These are phyloP conservation scores for Volvariella volvacea DNA, from an alignment of 1,284 basidiomycete species.

Conservation along the genomic window DNA sequence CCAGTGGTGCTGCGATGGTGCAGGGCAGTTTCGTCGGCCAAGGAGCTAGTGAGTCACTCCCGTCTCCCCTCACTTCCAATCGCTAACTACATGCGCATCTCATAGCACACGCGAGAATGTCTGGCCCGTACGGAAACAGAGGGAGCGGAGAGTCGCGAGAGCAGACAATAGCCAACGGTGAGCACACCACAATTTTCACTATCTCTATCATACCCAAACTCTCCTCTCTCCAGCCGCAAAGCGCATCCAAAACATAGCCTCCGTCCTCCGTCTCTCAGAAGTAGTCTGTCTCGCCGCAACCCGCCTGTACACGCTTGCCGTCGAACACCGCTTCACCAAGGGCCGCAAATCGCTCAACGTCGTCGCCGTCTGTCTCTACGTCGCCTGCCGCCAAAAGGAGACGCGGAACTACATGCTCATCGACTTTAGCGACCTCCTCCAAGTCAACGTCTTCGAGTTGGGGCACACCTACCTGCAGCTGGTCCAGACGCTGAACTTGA, in stretches of 20 bases:
- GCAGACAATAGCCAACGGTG: slow-evolving; percentile 85
- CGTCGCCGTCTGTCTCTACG: slow-evolving; percentile 92
- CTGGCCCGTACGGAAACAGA: slow-evolving; percentile 73
- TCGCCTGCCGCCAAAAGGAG: slow-evolving; percentile 90
- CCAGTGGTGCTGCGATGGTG: slow-evolving; percentile 89
- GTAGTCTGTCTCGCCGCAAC: slow-evolving; percentile 78
- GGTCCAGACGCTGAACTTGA: slow-evolving; percentile 84
- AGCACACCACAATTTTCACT: slow-evolving; percentile 13
- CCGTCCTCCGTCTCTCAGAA: slow-evolving; percentile 73
- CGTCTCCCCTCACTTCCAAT: not conserved
- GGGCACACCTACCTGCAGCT: slow-evolving; percentile 96
- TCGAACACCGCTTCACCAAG: slow-evolving; percentile 91
- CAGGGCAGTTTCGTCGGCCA: slow-evolving; percentile 93
- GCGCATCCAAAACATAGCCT: slow-evolving; percentile 79
- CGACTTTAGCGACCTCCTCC: slow-evolving; percentile 91
- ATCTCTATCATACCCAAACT: slow-evolving; percentile 4
- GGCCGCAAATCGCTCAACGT: slow-evolving; percentile 91
- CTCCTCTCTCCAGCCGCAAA: slow-evolving; percentile 53
- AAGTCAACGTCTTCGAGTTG: slow-evolving; percentile 97
- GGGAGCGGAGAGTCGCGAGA: slow-evolving; percentile 76
- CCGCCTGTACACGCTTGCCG: slow-evolving; percentile 88
- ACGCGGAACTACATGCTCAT: slow-evolving; percentile 95
- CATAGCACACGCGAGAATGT: slow-evolving; percentile 72
- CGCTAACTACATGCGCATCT: not conserved
- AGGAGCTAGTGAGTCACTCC: slow-evolving; percentile 71